Percentiles rank a stretch among this genome's conserved stretches.
Evolutionary conservation across 129 eudicot species (phyloP).

Genomic region (Escallonia herrerae): DNA sequence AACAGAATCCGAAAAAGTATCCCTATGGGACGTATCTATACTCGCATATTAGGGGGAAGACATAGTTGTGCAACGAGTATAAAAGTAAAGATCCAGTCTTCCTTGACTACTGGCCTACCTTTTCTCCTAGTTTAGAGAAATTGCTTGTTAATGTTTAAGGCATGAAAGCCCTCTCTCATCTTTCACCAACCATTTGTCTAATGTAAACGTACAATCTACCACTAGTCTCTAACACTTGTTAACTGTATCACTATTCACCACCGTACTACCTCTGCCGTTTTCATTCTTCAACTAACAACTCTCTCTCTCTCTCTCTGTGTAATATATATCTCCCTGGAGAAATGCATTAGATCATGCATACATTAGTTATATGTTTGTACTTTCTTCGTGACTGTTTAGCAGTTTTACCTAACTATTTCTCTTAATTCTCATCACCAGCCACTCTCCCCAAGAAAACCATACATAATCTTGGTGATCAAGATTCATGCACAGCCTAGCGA

Average conservation of each 20-base stretch:
- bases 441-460: too few relatives aligned
- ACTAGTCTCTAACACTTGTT: background rate
- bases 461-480: too few relatives aligned
- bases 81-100: background rate
- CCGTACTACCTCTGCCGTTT: background rate
- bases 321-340: too few relatives aligned
- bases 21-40: too few relatives aligned
- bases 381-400: conserved; percentile 23
- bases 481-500: too few relatives aligned
- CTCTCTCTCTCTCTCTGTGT: background rate
- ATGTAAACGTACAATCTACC: background rate
- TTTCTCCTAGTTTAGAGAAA: conserved; percentile 7
- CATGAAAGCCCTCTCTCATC: background rate
- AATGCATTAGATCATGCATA: background rate
- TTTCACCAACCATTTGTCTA: conserved; percentile 20
- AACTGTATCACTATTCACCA: conserved; percentile 3
- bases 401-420: conserved; percentile 22
- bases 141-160: background rate
- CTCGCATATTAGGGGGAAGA: too few relatives aligned
- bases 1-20: too few relatives aligned
- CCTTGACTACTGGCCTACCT: conserved; percentile 41
- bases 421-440: background rate
- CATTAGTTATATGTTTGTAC: too few relatives aligned
- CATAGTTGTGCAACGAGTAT: too few relatives aligned
- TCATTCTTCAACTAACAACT: conserved; percentile 8